These are phyloP conservation scores for Pelargonium citronellum DNA, from an alignment of 441 rosid species.

Conservation along the genomic window DNA sequence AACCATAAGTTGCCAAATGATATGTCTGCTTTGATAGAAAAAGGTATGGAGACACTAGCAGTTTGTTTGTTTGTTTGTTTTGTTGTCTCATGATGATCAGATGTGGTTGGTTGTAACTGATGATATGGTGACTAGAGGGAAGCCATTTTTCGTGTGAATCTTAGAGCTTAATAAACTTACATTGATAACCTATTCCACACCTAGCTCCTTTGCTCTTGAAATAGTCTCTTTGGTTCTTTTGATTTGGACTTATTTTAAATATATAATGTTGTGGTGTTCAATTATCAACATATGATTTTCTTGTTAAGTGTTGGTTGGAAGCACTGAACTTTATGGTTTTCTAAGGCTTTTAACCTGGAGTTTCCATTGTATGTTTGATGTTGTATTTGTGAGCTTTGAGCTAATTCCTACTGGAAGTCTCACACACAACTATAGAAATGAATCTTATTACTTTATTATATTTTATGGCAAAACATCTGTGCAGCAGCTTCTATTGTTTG, in stretches of 20 bases:
- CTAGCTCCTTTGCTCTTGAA: neutral
- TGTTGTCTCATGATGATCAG: neutral
- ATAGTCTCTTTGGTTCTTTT: neutral
- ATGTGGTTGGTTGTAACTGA: neutral
- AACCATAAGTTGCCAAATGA: neutral
- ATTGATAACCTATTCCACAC: neutral
- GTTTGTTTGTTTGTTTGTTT: neutral
- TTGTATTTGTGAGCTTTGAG: too few relatives aligned
- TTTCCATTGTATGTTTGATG: neutral
- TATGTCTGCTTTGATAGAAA: neutral
- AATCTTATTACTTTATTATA: too few relatives aligned
- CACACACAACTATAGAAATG: too few relatives aligned
- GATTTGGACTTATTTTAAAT: neutral
- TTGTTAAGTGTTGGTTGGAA: neutral
- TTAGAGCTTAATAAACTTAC: neutral
- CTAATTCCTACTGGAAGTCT: too few relatives aligned
- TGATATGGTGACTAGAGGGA: neutral
- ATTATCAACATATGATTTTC: neutral
- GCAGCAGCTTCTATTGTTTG: too few relatives aligned
- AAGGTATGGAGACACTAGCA: neutral
- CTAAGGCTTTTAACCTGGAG: neutral
- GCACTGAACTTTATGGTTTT: neutral
- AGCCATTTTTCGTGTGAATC: slow-evolving; percentile 2
- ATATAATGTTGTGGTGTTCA: neutral
- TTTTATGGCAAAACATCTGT: too few relatives aligned